Conservation (phyloP, 306 rosid genomes). For the Spatholobus suberectus region DNA sequence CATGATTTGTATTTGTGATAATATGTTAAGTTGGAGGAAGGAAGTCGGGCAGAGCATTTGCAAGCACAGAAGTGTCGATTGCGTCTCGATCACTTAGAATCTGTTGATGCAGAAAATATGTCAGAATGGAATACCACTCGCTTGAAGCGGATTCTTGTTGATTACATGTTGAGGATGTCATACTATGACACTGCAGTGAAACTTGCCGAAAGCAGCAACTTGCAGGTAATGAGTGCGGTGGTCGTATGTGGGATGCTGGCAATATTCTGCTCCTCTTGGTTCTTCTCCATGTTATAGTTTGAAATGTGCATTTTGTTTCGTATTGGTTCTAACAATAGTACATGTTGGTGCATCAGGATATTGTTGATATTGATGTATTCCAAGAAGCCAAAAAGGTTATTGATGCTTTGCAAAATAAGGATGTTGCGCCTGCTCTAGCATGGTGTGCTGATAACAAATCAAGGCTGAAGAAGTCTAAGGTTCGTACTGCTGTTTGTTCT, state of each 20-base stretch:
- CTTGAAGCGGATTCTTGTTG: conserved; percentile 90
- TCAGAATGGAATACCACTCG: conserved; percentile 81
- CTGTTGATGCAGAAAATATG: conserved; percentile 75
- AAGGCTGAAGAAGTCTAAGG: conserved; percentile 95
- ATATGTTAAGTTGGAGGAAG: conserved; percentile 81
- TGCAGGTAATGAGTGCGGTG: conserved; percentile 60
- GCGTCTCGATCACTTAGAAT: conserved; percentile 82
- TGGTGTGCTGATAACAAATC: conserved; percentile 98
- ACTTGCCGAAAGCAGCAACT: conserved; percentile 76
- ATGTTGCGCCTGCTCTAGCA: conserved; percentile 87
- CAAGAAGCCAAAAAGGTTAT: conserved; percentile 89
- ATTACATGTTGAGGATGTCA: conserved; percentile 97
- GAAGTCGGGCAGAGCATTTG: conserved; percentile 71
- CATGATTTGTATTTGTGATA: conserved; percentile 23
- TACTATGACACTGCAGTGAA: conserved; percentile 83
- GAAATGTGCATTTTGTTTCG: conserved; percentile 23
- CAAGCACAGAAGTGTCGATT: conserved; percentile 91
- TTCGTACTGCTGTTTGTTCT: conserved; percentile 38
- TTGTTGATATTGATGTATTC: conserved; percentile 90
- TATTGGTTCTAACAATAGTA: conserved; percentile 14
- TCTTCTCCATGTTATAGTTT: conserved; percentile 22
- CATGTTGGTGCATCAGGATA: conserved; percentile 62
- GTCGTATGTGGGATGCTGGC: conserved; percentile 30
- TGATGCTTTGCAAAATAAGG: conserved; percentile 86
- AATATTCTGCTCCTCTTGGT: conserved; percentile 13